Evolutionary conservation across 2,329 filamentous ascomycete genomes (phyloP).

Genomic region (Paraconiothyrium brasiliense): DNA sequence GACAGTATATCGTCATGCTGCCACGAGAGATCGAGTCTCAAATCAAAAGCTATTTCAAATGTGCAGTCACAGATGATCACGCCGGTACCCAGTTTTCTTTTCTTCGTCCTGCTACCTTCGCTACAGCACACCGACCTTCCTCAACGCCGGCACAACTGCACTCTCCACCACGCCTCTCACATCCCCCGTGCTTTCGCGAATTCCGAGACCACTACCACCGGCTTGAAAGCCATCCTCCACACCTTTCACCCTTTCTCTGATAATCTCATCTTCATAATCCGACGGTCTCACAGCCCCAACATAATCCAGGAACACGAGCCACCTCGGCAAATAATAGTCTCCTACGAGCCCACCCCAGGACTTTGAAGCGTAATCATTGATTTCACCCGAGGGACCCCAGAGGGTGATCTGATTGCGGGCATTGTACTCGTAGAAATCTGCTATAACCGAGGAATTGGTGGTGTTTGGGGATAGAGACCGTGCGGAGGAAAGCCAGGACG

Average conservation of each 20-base stretch:
- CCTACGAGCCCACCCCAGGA: conserved; percentile 59
- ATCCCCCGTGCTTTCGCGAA: conserved; percentile 7
- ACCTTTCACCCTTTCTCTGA: conserved; percentile 21
- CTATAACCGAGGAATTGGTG: conserved; percentile 48
- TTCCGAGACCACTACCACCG: conserved; percentile 10
- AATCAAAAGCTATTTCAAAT: background rate
- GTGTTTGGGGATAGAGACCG: conserved; percentile 39
- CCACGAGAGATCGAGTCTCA: background rate
- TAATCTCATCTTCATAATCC: conserved; percentile 21
- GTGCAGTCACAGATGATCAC: background rate
- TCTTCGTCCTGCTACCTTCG: background rate
- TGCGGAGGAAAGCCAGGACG: conserved; percentile 54
- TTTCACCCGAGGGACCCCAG: conserved; percentile 60
- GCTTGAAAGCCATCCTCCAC: conserved; percentile 28
- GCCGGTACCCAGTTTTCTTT: background rate
- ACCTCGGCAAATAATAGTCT: conserved; percentile 59
- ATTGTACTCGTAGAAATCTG: conserved; percentile 56
- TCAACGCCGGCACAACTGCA: conserved; percentile 20
- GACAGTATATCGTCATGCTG: background rate
- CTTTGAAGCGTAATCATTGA: conserved; percentile 62
- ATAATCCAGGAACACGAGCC: conserved; percentile 58
- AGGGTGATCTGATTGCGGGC: conserved; percentile 62
- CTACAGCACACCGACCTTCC: conserved; percentile 12
- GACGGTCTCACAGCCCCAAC: conserved; percentile 29
- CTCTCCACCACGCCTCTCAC: conserved; percentile 25